Evolutionary conservation across 768 basidiomycete species (phyloP).

Genomic region (Nidularia pulvinata): DNA sequence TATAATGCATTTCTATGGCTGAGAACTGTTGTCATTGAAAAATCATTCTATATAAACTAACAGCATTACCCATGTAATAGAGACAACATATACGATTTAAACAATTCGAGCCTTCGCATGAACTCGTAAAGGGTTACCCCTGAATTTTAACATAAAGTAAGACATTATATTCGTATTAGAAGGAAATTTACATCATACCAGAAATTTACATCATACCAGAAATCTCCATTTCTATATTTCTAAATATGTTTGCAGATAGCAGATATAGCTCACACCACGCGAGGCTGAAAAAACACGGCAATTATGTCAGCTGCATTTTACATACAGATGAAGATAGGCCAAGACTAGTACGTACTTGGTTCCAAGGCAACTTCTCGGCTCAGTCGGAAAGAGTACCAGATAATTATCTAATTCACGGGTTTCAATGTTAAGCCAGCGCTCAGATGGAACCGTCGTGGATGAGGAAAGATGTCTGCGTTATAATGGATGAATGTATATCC

Average conservation of each 20-base stretch:
- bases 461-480: conserved; percentile 35
- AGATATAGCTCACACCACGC: conserved; percentile 44
- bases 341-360: conserved; percentile 34
- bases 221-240: conserved; percentile 29
- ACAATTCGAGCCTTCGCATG: too few species aligned
- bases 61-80: too few species aligned
- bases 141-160: conserved; percentile 5
- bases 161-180: conserved; percentile 7
- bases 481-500: conserved; percentile 34
- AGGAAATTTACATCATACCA: conserved; percentile 6
- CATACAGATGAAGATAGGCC: too few species aligned
- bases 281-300: too few species aligned
- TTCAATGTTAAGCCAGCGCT: conserved; percentile 36
- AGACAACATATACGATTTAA: too few species aligned
- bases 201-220: conserved; percentile 26
- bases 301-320: too few species aligned
- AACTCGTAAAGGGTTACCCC: background rate
- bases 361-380: conserved; percentile 42
- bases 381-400: conserved; percentile 41
- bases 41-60: too few species aligned
- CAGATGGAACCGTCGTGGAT: conserved; percentile 37
- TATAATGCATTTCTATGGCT: too few species aligned
- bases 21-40: too few species aligned
- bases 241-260: conserved; percentile 35
- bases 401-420: conserved; percentile 34